A percentile compares a stretch with the other conserved stretches of the same genome.
phyloP scores from a whole-genome alignment of 163 green algal species.

The Scenedesmus sp. region DNA sequence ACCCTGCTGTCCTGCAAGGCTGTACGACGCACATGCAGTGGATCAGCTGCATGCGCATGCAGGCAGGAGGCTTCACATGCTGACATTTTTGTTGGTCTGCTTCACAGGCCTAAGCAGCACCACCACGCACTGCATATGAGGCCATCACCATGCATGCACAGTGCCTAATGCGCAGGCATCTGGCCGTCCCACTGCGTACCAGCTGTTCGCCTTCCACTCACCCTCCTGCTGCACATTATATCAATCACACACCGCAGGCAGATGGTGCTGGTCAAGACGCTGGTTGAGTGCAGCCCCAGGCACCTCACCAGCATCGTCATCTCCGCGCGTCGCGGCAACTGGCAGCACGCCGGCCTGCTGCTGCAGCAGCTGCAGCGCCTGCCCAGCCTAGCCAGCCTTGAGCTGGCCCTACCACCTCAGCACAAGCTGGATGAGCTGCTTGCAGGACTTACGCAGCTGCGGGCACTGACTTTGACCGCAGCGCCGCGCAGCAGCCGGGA shows the following conservation, averaged over 20 bases:
- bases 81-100: no score
- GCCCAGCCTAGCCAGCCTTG: neutral
- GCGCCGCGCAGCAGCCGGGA: neutral
- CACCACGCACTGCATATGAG: neutral
- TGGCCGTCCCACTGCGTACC: no score
- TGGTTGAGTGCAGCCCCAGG: neutral
- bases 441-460: constrained; percentile 25
- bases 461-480: neutral
- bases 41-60: no score
- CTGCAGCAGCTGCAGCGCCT: constrained; percentile 32
- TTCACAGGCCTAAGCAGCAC: neutral
- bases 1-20: neutral
- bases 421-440: constrained; percentile 28
- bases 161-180: neutral
- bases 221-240: neutral
- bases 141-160: neutral
- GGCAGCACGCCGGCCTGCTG: constrained; percentile 34
- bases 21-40: no score
- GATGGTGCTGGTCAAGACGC: constrained; percentile 18
- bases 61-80: no score
- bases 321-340: constrained; percentile 27
- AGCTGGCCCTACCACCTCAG: constrained; percentile 17
- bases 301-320: constrained; percentile 9
- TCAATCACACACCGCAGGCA: neutral
- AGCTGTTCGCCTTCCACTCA: neutral